These are phyloP conservation scores for Thraustochytrium sp. DNA, from an alignment of 352 stramenopile genomes.

Conservation along the genomic window DNA sequence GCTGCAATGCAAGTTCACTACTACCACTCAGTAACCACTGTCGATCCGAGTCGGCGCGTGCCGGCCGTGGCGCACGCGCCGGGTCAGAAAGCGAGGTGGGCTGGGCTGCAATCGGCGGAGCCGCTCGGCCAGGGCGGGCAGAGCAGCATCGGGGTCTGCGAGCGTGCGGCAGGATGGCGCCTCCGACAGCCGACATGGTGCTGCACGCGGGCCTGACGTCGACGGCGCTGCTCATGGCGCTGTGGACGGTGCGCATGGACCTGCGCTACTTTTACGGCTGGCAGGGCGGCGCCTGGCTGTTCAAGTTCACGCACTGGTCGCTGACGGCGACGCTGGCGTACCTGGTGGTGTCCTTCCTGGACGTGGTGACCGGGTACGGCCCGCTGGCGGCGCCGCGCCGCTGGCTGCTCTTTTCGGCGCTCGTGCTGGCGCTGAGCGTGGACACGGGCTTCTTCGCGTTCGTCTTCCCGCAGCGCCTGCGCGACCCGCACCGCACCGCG, in stretches of 20 bases:
- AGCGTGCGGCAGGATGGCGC: no score
- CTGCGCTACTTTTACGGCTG: conserved; percentile 36
- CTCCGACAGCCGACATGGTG: not conserved
- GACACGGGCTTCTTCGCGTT: conserved; percentile 24
- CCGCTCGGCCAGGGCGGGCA: no score
- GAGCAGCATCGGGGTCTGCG: no score
- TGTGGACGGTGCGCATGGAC: conserved; percentile 27
- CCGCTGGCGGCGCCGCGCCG: not conserved
- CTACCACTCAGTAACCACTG: no score
- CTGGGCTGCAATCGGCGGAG: no score
- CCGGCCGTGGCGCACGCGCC: no score
- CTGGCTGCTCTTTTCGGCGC: not conserved
- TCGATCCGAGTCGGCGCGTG: no score
- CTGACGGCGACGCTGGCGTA: not conserved
- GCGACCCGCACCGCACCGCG: not conserved
- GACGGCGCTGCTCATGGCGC: not conserved
- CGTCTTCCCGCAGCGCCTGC: not conserved
- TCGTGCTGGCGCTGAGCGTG: conserved; percentile 6
- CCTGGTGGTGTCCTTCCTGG: not conserved
- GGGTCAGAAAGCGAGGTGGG: no score
- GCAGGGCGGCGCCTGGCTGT: conserved; percentile 17
- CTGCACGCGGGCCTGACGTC: not conserved
- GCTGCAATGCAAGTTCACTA: no score
- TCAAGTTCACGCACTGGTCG: conserved; percentile 43
- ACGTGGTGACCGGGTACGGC: not conserved